Evolutionary conservation across 345 rosid species (phyloP).

Genomic region (Capsella bursapastoris): DNA sequence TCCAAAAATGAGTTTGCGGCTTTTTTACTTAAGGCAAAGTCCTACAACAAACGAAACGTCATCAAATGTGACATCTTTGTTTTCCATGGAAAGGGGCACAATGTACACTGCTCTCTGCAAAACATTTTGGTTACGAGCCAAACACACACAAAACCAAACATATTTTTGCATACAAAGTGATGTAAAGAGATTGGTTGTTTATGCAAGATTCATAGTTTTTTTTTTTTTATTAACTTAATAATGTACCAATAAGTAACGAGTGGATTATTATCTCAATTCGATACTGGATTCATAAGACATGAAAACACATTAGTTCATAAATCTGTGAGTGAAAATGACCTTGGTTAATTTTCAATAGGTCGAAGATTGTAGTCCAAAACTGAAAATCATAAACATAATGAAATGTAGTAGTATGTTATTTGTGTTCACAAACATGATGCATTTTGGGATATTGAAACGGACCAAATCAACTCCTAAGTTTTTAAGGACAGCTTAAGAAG

Average conservation of each 20-base stretch:
- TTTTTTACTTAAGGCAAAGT: constrained; percentile 21
- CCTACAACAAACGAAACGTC: not conserved
- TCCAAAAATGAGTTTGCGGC: constrained; percentile 1
- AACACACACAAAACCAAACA: constrained; percentile 47
- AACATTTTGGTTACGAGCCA: constrained; percentile 47
- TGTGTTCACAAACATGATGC: constrained; percentile 6
- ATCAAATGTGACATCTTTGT: constrained; percentile 20
- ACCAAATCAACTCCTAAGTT: constrained; percentile 8
- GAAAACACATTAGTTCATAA: not conserved
- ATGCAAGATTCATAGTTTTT: not conserved
- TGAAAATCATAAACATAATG: not conserved
- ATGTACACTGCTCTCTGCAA: not conserved
- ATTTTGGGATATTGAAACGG: constrained; percentile 4
- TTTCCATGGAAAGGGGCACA: constrained; percentile 17
- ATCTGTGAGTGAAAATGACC: not conserved
- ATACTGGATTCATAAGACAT: not conserved
- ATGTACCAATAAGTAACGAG: not conserved
- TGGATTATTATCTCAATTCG: too few species aligned
- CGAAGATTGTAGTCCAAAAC: not conserved
- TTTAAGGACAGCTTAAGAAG: constrained; percentile 1
- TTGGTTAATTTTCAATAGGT: not conserved
- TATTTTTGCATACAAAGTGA: constrained; percentile 42
- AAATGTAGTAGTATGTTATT: not conserved
- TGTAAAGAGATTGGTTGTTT: constrained; percentile 10
- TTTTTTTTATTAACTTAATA: not conserved